These are phyloP conservation scores for Talaromyces piceae DNA, from an alignment of 2,329 filamentous ascomycete species.

Conservation along the genomic window DNA sequence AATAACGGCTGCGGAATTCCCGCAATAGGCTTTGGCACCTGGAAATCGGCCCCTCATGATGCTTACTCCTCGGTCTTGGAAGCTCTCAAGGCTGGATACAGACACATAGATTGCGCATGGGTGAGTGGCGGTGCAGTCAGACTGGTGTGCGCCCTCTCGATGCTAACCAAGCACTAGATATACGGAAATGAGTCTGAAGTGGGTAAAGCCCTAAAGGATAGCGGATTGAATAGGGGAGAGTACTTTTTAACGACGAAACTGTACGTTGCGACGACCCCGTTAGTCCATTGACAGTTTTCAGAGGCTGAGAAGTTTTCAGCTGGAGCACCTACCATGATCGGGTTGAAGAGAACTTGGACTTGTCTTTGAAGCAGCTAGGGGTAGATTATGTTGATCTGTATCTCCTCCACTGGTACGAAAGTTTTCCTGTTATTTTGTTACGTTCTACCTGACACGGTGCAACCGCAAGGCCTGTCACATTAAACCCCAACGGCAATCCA, in stretches of 20 bases:
- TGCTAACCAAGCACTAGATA: slow-evolving; percentile 54
- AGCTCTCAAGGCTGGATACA: slow-evolving; percentile 32
- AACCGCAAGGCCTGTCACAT: slow-evolving; percentile 47
- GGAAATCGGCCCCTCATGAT: slow-evolving; percentile 32
- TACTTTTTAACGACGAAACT: slow-evolving; percentile 81
- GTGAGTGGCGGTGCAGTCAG: neutral
- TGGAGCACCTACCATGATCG: slow-evolving; percentile 74
- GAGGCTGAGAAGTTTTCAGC: neutral
- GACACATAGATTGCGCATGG: slow-evolving; percentile 20
- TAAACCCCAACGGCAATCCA: slow-evolving; percentile 46
- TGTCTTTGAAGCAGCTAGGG: slow-evolving; percentile 64
- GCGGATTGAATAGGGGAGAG: slow-evolving; percentile 65
- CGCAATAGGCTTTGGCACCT: slow-evolving; percentile 28
- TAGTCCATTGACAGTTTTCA: neutral
- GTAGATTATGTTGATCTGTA: slow-evolving; percentile 76
- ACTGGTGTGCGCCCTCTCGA: neutral
- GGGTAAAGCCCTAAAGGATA: slow-evolving; percentile 61
- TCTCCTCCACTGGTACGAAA: slow-evolving; percentile 63
- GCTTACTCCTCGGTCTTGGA: slow-evolving; percentile 32
- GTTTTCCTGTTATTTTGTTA: no score
- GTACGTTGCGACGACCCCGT: neutral
- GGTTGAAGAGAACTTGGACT: slow-evolving; percentile 61
- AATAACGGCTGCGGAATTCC: neutral
- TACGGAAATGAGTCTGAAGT: slow-evolving; percentile 64
- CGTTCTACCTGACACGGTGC: neutral